Conservation (phyloP, 2,329 filamentous ascomycete species). For the Chaetomiaceae sp. region DNA sequence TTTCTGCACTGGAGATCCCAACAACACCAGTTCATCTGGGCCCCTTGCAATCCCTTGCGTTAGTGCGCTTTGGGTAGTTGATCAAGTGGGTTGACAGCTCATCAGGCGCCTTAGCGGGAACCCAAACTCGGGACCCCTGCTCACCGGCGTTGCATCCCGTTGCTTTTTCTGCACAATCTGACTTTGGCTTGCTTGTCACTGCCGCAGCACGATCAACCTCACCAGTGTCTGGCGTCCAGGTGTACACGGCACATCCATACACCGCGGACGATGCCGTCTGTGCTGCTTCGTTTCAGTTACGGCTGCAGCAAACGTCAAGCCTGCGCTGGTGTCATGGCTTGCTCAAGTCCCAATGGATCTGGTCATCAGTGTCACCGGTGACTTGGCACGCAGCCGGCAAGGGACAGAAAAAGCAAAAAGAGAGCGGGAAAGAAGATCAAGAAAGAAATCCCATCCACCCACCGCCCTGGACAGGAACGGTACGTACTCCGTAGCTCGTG, state of each 20-base stretch:
- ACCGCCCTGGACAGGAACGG: constrained; percentile 7
- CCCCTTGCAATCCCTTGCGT: constrained; percentile 2
- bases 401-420: constrained; percentile 14
- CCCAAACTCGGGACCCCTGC: not conserved
- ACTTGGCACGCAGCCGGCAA: constrained; percentile 24
- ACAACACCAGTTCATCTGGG: constrained; percentile 7
- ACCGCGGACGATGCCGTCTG: constrained; percentile 17
- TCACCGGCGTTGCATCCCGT: constrained; percentile 11
- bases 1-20: constrained; percentile 5
- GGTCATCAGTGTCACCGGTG: constrained; percentile 23
- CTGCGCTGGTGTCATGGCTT: constrained; percentile 23
- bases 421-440: constrained; percentile 6
- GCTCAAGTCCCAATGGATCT: constrained; percentile 21
- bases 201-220: constrained; percentile 1
- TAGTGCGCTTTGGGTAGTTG: constrained; percentile 17
- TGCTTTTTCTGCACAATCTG: constrained; percentile 20
- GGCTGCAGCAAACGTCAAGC: constrained; percentile 11
- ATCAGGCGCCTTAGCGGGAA: constrained; percentile 11
- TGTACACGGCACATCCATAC: not conserved
- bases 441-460: constrained; percentile 13
- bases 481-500: not conserved
- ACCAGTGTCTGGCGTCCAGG: constrained; percentile 4
- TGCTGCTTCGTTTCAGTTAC: constrained; percentile 11
- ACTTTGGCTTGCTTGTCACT: not conserved
- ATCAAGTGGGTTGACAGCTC: constrained; percentile 18